Evolutionary conservation across 192 early-diverging fungal genomes (phyloP).

Genomic region (Podila horticola): DNA sequence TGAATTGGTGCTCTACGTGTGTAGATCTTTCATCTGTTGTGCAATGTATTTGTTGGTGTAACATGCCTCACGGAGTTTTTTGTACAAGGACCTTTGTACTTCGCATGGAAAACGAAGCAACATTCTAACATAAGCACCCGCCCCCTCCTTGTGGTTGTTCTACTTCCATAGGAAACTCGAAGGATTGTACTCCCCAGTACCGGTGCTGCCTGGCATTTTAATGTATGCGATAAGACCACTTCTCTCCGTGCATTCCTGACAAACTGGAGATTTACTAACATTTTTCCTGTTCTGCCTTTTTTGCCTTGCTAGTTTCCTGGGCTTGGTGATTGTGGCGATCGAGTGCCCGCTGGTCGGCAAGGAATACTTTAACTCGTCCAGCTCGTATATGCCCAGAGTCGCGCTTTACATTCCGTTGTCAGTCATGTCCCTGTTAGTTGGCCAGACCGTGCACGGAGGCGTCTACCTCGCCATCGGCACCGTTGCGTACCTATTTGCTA

Average conservation of each 20-base stretch:
- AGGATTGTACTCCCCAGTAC: conserved; percentile 26
- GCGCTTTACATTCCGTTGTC: conserved; percentile 34
- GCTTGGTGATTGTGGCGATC: conserved; percentile 16
- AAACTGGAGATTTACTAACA: neutral
- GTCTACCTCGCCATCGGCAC: conserved; percentile 40
- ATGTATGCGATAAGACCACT: conserved; percentile 12
- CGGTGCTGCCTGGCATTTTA: conserved; percentile 28
- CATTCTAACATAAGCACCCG: neutral
- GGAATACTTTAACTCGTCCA: conserved; percentile 25
- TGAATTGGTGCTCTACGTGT: too few species aligned
- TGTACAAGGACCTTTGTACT: neutral
- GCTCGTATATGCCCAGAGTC: conserved; percentile 31
- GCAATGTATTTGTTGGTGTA: too few species aligned
- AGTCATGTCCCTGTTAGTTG: conserved; percentile 28
- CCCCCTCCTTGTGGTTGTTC: neutral
- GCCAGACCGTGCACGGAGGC: conserved; percentile 42
- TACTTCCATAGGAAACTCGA: conserved; percentile 23
- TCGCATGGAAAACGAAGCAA: neutral
- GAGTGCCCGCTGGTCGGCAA: conserved; percentile 34
- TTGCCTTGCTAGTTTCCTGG: conserved; percentile 17
- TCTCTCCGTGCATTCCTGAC: neutral
- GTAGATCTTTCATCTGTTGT: too few species aligned
- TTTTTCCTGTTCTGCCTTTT: neutral
- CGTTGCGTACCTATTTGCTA: conserved; percentile 35
- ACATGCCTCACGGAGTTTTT: neutral